Conservation (phyloP, 176 grass and related monocot species). For the Eleusine indica region DNA sequence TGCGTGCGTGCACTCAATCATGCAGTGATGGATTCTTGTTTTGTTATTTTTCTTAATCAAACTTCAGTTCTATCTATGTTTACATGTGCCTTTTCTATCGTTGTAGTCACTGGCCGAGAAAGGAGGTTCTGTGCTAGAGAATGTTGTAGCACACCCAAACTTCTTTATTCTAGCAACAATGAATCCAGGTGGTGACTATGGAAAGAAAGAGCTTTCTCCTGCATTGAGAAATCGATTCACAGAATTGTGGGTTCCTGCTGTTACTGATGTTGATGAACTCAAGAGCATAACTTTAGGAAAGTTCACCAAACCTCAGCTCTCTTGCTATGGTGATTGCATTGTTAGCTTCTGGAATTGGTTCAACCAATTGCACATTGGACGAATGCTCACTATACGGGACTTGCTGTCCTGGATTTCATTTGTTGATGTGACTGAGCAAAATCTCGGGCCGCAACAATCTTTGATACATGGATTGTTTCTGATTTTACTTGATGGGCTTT, state of each 20-base stretch:
- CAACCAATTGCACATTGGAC: constrained; percentile 78
- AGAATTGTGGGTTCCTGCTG: constrained; percentile 94
- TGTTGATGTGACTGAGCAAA: constrained; percentile 64
- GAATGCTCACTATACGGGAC: constrained; percentile 81
- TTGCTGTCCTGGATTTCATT: constrained; percentile 90
- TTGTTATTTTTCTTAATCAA: not conserved
- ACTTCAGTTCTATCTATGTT: constrained; percentile 36
- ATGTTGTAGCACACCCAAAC: constrained; percentile 76
- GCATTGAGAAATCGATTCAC: constrained; percentile 93
- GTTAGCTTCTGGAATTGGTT: constrained; percentile 97
- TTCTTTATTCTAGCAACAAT: constrained; percentile 95
- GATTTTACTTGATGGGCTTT: constrained; percentile 91
- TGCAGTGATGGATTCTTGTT: not conserved
- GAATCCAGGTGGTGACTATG: constrained; percentile 98
- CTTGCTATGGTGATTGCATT: constrained; percentile 66
- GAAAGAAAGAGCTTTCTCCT: constrained; percentile 95
- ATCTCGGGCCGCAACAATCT: constrained; percentile 65
- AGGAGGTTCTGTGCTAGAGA: constrained; percentile 85
- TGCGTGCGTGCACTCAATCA: constrained; percentile 14
- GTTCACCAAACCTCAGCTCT: constrained; percentile 61
- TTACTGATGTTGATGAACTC: constrained; percentile 72
- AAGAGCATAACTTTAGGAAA: constrained; percentile 67
- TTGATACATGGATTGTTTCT: constrained; percentile 90
- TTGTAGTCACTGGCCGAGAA: constrained; percentile 89
- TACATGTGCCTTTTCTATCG: constrained; percentile 24